Evolutionary conservation across 2,329 filamentous ascomycete genomes (phyloP).

Genomic region (Aspergillus transmontanensis): DNA sequence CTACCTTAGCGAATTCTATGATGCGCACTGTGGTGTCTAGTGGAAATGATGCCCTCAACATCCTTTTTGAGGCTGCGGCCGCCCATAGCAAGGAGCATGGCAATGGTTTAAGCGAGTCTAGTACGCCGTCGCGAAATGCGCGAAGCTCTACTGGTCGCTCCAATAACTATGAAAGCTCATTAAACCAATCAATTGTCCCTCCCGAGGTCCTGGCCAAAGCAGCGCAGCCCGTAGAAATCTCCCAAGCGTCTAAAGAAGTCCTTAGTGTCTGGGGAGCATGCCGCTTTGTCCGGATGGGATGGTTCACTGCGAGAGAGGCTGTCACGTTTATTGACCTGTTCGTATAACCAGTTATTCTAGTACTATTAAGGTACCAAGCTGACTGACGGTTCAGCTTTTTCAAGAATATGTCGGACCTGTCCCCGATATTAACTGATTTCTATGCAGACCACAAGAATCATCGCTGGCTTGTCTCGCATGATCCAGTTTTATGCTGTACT

Average conservation of each 20-base stretch:
- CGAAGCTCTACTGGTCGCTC: constrained; percentile 18
- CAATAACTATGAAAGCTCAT: constrained; percentile 15
- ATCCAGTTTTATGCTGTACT: constrained; percentile 56
- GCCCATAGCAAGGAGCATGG: constrained; percentile 44
- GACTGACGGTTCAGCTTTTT: constrained; percentile 42
- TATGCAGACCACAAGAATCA: constrained; percentile 54
- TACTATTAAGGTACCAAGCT: not conserved
- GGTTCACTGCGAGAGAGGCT: constrained; percentile 58
- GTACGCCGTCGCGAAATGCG: constrained; percentile 23
- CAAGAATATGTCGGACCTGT: constrained; percentile 54
- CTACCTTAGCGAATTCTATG: constrained; percentile 39
- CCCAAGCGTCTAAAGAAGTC: constrained; percentile 35
- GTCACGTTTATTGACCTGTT: constrained; percentile 56
- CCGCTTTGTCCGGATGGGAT: constrained; percentile 59
- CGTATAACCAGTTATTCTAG: constrained; percentile 14
- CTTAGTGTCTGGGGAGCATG: constrained; percentile 52
- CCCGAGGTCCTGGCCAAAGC: constrained; percentile 24
- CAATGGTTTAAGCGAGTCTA: constrained; percentile 33
- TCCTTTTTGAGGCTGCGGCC: constrained; percentile 55
- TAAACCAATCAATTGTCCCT: constrained; percentile 19
- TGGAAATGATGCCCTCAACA: constrained; percentile 56
- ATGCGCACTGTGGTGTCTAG: constrained; percentile 54
- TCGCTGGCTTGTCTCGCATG: constrained; percentile 51
- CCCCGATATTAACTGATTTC: constrained; percentile 54
- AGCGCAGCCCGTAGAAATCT: constrained; percentile 32